Evolutionary conservation across 805 yeast species (phyloP).

Genomic region (Schizosaccharomyces japonicus): DNA sequence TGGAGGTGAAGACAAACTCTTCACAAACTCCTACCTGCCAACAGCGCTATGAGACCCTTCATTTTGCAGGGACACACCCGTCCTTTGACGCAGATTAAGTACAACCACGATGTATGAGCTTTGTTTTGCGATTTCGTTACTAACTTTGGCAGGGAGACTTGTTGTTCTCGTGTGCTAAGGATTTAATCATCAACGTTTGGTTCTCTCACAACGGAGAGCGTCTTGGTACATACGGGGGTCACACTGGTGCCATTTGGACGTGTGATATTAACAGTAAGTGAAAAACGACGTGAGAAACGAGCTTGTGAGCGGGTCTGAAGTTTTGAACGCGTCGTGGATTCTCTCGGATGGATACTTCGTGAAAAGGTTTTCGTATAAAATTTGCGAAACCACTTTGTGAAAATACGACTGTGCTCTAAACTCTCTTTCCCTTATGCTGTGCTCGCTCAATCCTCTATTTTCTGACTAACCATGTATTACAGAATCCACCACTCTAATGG

Average conservation of each 20-base stretch:
- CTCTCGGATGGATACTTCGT: too few species aligned
- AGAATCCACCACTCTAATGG: slow-evolving; percentile 33
- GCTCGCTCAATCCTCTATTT: too few species aligned
- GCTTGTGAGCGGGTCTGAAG: too few species aligned
- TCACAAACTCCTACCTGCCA: too few species aligned
- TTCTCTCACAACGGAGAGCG: slow-evolving; percentile 89
- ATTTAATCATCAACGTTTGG: slow-evolving; percentile 52
- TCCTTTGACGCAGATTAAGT: slow-evolving; percentile 52
- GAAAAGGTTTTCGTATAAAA: too few species aligned
- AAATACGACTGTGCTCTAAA: too few species aligned
- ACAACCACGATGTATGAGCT: background rate
- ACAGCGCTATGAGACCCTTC: slow-evolving; percentile 54
- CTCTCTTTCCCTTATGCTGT: too few species aligned
- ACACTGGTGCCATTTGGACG: slow-evolving; percentile 85
- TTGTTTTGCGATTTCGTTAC: background rate
- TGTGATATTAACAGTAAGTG: slow-evolving; percentile 44
- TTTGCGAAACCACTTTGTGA: too few species aligned
- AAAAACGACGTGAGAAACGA: too few species aligned
- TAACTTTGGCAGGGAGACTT: slow-evolving; percentile 57
- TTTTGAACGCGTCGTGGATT: too few species aligned
- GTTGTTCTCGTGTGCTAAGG: slow-evolving; percentile 78
- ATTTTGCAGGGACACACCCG: slow-evolving; percentile 72
- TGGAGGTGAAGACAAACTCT: too few species aligned
- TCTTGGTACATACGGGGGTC: slow-evolving; percentile 74
- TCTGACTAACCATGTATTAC: too few species aligned